A percentile compares a stretch with the other conserved stretches of the same genome.
Evolutionary conservation across 805 yeast genomes (phyloP).

Genomic region (Ogataea philodendri): DNA sequence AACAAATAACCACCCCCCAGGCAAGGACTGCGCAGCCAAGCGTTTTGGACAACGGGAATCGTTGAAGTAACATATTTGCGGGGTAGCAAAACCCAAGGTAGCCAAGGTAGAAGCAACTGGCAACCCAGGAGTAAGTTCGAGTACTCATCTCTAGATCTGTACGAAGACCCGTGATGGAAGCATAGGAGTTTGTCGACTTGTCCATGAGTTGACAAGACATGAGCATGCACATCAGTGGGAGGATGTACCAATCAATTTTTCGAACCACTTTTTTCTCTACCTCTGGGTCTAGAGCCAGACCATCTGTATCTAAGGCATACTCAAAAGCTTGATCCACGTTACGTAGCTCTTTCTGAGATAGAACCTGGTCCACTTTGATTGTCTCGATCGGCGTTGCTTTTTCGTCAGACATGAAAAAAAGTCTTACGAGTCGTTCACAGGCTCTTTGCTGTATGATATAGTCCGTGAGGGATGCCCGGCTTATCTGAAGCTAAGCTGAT

Average conservation of each 20-base stretch:
- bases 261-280: conserved; percentile 34
- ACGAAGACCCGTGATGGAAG: conserved; percentile 38
- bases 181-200: conserved; percentile 37
- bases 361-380: conserved; percentile 1
- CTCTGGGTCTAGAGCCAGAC: conserved; percentile 22
- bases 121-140: conserved; percentile 41
- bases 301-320: conserved; percentile 29
- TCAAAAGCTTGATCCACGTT: conserved; percentile 43
- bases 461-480: too few relatives aligned
- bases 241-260: conserved; percentile 38
- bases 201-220: conserved; percentile 43
- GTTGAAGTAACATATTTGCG: conserved; percentile 44
- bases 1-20: conserved; percentile 49
- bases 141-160: conserved; percentile 38
- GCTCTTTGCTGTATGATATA: too few relatives aligned
- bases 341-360: conserved; percentile 14
- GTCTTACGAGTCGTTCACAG: too few relatives aligned
- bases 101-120: conserved; percentile 45
- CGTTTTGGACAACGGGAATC: conserved; percentile 52
- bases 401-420: background rate
- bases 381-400: background rate
- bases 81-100: conserved; percentile 48
- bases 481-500: too few relatives aligned
- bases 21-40: conserved; percentile 43
- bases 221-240: conserved; percentile 38